Percentiles rank a stretch among this genome's conserved stretches.
Evolutionary conservation across 768 basidiomycete genomes (phyloP).

Genomic region (Cytidiella melzeri): DNA sequence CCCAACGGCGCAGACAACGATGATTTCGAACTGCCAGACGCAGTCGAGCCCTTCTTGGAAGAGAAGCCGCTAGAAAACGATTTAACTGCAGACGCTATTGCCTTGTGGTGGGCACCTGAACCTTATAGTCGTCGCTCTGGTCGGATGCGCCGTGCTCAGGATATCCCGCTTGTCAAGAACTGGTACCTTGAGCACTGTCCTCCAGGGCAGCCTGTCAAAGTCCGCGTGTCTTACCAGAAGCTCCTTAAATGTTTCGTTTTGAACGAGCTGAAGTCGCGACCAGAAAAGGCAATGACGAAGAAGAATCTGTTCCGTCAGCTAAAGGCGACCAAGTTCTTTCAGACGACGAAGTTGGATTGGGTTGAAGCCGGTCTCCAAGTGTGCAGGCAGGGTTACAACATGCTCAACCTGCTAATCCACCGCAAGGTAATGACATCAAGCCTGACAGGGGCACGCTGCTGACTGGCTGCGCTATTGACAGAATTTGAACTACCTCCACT

Average conservation of each 20-base stretch:
- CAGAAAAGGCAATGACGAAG: conserved; percentile 97
- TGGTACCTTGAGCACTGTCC: conserved; percentile 99
- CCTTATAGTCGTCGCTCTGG: conserved; percentile 93
- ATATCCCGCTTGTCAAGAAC: conserved; percentile 92
- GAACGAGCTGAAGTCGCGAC: conserved; percentile 84
- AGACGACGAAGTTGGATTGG: conserved; percentile 97
- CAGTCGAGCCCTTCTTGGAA: conserved; percentile 73
- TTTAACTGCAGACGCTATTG: conserved; percentile 92
- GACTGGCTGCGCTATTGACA: conserved; percentile 23
- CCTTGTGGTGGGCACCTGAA: conserved; percentile 97
- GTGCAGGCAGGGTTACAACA: conserved; percentile 98
- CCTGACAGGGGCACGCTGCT: conserved; percentile 3
- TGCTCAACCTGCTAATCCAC: conserved; percentile 97
- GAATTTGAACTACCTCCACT: conserved; percentile 90
- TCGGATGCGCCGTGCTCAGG: conserved; percentile 89
- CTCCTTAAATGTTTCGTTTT: conserved; percentile 92
- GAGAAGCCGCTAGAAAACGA: conserved; percentile 81
- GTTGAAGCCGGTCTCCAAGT: conserved; percentile 98
- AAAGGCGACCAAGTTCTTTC: conserved; percentile 99
- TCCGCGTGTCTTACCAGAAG: conserved; percentile 98
- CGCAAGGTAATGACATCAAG: conserved; percentile 60
- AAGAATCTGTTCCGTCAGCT: conserved; percentile 93
- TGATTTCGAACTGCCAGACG: conserved; percentile 79
- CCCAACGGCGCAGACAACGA: conserved; percentile 82
- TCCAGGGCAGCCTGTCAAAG: conserved; percentile 92